Percentiles rank a stretch among this genome's conserved stretches.
Evolutionary conservation across 2,329 filamentous ascomycete species (phyloP).

Genomic region (Phialophora chinensis): DNA sequence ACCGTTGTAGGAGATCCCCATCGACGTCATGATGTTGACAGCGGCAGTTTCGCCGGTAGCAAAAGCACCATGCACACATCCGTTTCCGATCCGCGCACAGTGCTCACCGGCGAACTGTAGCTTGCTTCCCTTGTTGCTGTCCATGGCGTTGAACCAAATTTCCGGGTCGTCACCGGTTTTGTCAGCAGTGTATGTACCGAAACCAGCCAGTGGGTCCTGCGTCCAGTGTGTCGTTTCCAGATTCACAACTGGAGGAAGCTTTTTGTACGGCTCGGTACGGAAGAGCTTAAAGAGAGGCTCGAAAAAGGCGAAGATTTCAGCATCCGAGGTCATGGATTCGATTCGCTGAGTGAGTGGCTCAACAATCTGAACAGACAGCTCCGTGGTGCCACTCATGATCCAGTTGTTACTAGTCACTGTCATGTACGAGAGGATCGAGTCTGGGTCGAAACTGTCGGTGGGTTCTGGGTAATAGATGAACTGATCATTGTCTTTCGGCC

Average conservation of each 20-base stretch:
- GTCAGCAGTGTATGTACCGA: constrained; percentile 52
- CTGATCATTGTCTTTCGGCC: constrained; percentile 55
- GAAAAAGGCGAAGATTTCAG: constrained; percentile 50
- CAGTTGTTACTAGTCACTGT: constrained; percentile 53
- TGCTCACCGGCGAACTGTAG: constrained; percentile 53
- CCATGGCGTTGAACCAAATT: constrained; percentile 46
- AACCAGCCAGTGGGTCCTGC: constrained; percentile 52
- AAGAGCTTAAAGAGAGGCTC: constrained; percentile 53
- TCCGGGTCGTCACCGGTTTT: constrained; percentile 53
- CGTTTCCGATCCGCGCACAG: constrained; percentile 50
- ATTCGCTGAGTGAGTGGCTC: constrained; percentile 54
- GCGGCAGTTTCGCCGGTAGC: constrained; percentile 52
- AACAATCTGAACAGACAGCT: constrained; percentile 52
- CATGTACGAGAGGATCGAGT: constrained; percentile 51
- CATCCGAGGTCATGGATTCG: constrained; percentile 50
- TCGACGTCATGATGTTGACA: constrained; percentile 47
- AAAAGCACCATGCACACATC: constrained; percentile 55
- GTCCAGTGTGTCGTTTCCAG: constrained; percentile 55
- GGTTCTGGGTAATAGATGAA: constrained; percentile 54
- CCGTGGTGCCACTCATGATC: constrained; percentile 53
- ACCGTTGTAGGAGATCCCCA: constrained; percentile 47
- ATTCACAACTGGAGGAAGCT: constrained; percentile 48
- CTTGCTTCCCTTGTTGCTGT: constrained; percentile 46
- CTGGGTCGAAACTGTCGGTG: constrained; percentile 43
- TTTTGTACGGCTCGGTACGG: constrained; percentile 53